Base-by-base conservation (phyloP, 495 filamentous ascomycete genomes). In the Hypoxylon crocopeplum region DNA sequence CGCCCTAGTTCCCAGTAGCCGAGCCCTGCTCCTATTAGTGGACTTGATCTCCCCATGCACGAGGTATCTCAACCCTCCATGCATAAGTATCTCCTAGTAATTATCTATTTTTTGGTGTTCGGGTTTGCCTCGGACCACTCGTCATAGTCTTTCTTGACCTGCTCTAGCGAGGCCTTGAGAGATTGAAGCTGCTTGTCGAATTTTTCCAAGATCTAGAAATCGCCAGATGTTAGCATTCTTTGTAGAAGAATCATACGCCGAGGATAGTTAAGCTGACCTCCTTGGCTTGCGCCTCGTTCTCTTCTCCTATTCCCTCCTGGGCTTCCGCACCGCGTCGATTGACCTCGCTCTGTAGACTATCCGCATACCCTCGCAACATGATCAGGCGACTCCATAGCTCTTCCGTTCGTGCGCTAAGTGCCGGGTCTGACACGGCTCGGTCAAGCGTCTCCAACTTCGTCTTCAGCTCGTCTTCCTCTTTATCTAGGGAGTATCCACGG, bases 381-480 rank as follows among this genome's bases (percentile, higher is more conserved):
- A 96, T 84, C 82, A 99, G 88, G 25, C 95, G 80, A 29, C 94
- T 95, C 94, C 94, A 99, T 42, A 99, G 89, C 77, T 99, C 94
- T 73, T 99, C 94, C 46, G 86, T 86, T 49, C 92, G 78, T 3
- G 92, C 93, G 44, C 81, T 87, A 38, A 97, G 78, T 13, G 86
- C 87, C 1, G 95, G 93, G 74, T 99, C 95, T 48, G 88, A 87
- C 12, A 93, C 83, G 13, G 73, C 75, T 60, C 83, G 84, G 68
- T 96, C 91, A 59, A 99, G 79, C 40, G 78, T 74, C 38, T 85
- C 67, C 25, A 99, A 79, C 73, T 94, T 92, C 73, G 89, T 89
- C 79, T 89, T 91, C 49, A 99, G 73, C 60, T 89, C 86, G 70
- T 99, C 94, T 76, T 99, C 94, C 32, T 92, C 88, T 36, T 88